These are phyloP conservation scores for Phyllosticta citrichinensis DNA, from an alignment of 2,329 filamentous ascomycete species.

Conservation along the genomic window DNA sequence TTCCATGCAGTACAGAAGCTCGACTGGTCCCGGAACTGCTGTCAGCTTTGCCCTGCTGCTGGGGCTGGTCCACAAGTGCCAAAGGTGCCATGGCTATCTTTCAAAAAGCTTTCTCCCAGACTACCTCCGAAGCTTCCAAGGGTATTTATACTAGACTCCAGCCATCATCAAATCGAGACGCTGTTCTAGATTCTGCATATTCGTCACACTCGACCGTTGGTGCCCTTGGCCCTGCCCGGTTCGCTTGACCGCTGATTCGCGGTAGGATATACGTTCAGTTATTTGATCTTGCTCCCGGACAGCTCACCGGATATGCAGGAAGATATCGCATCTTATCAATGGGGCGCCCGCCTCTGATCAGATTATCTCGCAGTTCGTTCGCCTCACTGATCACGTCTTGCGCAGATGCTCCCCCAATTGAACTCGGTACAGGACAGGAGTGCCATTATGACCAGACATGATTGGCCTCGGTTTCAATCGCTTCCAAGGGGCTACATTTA, in stretches of 20 bases:
- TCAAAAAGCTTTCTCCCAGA: neutral
- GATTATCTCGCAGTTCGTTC: neutral
- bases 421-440: neutral
- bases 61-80: constrained; percentile 29
- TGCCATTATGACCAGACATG: neutral
- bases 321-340: neutral
- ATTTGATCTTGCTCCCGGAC: neutral
- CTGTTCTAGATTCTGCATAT: too few relatives aligned
- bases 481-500: too few relatives aligned
- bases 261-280: neutral
- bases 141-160: neutral
- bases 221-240: too few relatives aligned
- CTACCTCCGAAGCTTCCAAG: neutral
- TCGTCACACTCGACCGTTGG: too few relatives aligned
- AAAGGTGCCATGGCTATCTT: constrained; percentile 27
- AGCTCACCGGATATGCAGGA: neutral
- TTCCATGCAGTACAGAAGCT: constrained; percentile 33
- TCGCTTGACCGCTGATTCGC: neutral
- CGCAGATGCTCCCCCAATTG: neutral
- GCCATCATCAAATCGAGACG: neutral
- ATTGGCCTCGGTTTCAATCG: neutral
- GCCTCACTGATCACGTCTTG: neutral
- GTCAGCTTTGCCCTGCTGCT: constrained; percentile 29
- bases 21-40: constrained; percentile 25
- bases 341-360: neutral